Evolutionary conservation across 2,329 filamentous ascomycete species (phyloP).

Genomic region (Beauveria asiatica): DNA sequence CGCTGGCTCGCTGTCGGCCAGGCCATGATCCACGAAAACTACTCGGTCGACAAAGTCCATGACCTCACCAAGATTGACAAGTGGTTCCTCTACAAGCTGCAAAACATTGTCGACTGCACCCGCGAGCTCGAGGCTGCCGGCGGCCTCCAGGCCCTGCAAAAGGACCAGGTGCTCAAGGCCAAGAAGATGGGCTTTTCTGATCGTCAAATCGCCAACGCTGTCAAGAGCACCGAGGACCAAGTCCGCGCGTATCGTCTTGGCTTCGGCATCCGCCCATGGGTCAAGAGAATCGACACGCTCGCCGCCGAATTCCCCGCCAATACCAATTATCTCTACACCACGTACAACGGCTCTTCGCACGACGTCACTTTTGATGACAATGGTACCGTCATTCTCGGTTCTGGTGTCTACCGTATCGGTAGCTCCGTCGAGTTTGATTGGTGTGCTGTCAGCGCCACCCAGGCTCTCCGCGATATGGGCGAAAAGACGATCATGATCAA

Average conservation of each 20-base stretch:
- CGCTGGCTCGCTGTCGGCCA: conserved; percentile 96
- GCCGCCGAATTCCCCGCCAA: conserved; percentile 93
- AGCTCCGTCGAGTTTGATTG: conserved; percentile 98
- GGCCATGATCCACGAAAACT: conserved; percentile 95
- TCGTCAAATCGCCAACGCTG: conserved; percentile 81
- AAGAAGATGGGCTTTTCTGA: conserved; percentile 99
- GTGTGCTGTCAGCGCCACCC: conserved; percentile 88
- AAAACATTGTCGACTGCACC: conserved; percentile 91
- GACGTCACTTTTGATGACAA: conserved; percentile 93
- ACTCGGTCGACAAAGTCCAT: conserved; percentile 84
- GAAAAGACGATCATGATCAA: conserved; percentile 99
- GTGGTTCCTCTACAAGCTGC: conserved; percentile 97
- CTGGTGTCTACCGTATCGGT: conserved; percentile 94
- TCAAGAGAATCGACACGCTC: conserved; percentile 97
- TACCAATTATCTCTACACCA: conserved; percentile 95
- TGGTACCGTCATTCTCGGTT: conserved; percentile 80
- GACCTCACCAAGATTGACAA: conserved; percentile 98
- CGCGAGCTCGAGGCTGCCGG: conserved; percentile 78
- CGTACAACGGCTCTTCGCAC: conserved; percentile 91
- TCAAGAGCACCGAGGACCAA: conserved; percentile 79
- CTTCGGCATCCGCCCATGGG: conserved; percentile 88
- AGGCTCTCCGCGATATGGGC: conserved; percentile 74
- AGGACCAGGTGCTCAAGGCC: conserved; percentile 79
- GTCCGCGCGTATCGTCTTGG: conserved; percentile 76
- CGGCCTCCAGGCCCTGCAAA: conserved; percentile 74